Evolutionary conservation across 2,329 filamentous ascomycete genomes (phyloP).

Genomic region (Emmonsiellopsis sp.): DNA sequence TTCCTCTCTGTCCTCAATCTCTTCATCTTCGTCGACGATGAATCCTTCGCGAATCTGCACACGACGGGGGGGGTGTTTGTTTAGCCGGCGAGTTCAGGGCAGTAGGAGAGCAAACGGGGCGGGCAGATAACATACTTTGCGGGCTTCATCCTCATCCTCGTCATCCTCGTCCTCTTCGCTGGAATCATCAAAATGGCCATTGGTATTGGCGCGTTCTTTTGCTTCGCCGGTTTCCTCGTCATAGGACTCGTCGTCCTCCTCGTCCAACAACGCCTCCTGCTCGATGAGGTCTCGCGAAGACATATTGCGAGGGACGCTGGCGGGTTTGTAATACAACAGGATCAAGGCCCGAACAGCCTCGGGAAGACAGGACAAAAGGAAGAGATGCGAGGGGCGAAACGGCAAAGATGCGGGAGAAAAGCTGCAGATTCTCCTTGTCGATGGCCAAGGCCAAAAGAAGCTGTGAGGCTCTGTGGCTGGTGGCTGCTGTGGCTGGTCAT

Average conservation of each 20-base stretch:
- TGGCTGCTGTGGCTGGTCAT: background rate
- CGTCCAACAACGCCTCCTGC: conserved; percentile 75
- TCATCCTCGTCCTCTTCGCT: conserved; percentile 90
- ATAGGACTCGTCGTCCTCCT: conserved; percentile 72
- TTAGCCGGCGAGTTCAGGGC: background rate
- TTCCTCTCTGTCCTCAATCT: conserved; percentile 58
- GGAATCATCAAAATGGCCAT: conserved; percentile 61
- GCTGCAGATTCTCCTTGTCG: background rate
- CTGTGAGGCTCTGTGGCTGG: background rate
- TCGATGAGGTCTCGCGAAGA: conserved; percentile 63
- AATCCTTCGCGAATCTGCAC: conserved; percentile 80
- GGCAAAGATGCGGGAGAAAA: background rate
- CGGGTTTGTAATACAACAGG: background rate
- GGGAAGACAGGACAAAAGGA: background rate
- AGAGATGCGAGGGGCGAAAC: background rate
- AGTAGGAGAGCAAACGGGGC: background rate
- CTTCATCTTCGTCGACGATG: conserved; percentile 87
- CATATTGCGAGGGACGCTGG: conserved; percentile 33
- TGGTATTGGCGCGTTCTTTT: conserved; percentile 34
- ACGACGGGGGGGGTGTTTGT: background rate
- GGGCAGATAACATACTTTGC: conserved; percentile 46
- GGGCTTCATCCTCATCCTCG: conserved; percentile 77
- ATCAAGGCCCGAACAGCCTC: background rate
- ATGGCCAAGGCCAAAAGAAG: background rate
- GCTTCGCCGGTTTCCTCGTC: conserved; percentile 65